Evolutionary conservation across 1,139 yeast genomes (phyloP), one percentile per base, ranked within the genome.

Genomic region (Sugiyamaella grinbergsii): DNA sequence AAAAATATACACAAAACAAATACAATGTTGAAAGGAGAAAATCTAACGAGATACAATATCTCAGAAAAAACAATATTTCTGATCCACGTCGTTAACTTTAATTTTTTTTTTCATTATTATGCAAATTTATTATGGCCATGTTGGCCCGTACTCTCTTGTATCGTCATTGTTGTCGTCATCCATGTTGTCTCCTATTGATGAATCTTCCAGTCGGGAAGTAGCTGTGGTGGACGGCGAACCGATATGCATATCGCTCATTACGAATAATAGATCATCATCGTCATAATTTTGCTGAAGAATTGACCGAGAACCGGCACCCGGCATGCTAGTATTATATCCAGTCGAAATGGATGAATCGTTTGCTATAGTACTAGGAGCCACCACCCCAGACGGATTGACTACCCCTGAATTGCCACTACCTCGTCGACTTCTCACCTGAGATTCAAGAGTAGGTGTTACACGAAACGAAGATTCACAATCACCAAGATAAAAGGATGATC

Each of bases 181-280:
- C 6, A 11, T 10, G 13, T 24, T 20, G 5, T 26, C 11, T 11
- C 15, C 46, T 22, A 26, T 26, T 3, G 8, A 5, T 7, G 38
- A 20, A 15, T n/a, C 13, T 24, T 13, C 38, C 4, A 16, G 20
- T n/a, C 16, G 38, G 2, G 38, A 33, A 19, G 11, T 20, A 13
- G 46, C 23, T n/a, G 13, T 22, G n/a, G 38, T 22, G 16, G 46
- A 13, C 15, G 50, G 42, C 13, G 46, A 29, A 2, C 19, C 47
- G 26, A 68, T 41, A 54, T 84, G 82, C 93, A 86, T 86, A 63
- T 88, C 96, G 65, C 95, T 88, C 95, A 89, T 87, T 26, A 94
- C 85, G 68, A 89, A 89, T 51, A 89, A 71, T 61, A 89, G 71
- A 55, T 87, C 96, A 57, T 87, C 95, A 56, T 86, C 94, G 40